Evolutionary conservation across 495 filamentous ascomycete genomes (phyloP).

Genomic region (Daldinia vernicosa): DNA sequence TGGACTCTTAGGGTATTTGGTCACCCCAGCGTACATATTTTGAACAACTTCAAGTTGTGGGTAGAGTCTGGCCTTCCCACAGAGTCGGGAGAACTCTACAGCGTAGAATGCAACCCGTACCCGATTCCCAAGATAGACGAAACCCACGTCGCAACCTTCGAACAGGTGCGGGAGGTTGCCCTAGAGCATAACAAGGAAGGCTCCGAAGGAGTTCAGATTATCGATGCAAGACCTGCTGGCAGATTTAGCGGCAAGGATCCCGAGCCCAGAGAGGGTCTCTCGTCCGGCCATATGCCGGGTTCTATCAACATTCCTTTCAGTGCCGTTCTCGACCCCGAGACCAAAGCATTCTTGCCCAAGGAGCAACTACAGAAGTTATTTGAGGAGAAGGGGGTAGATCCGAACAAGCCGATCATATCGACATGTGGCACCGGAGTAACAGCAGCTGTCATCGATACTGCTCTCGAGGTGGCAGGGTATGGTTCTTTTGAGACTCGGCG

Average conservation of each 20-base stretch:
- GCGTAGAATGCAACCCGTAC: slow-evolving; percentile 64
- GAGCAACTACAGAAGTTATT: slow-evolving; percentile 81
- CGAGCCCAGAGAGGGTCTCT: slow-evolving; percentile 86
- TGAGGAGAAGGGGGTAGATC: slow-evolving; percentile 76
- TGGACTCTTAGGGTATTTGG: slow-evolving; percentile 94
- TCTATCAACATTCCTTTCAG: slow-evolving; percentile 84
- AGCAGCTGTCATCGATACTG: slow-evolving; percentile 90
- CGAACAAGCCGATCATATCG: slow-evolving; percentile 83
- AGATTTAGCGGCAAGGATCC: slow-evolving; percentile 85
- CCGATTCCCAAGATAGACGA: slow-evolving; percentile 62
- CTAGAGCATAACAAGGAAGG: slow-evolving; percentile 81
- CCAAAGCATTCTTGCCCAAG: slow-evolving; percentile 78
- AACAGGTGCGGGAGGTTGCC: slow-evolving; percentile 80
- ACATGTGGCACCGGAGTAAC: slow-evolving; percentile 96
- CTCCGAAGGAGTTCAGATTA: slow-evolving; percentile 80
- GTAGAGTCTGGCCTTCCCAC: slow-evolving; percentile 80
- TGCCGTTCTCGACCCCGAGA: slow-evolving; percentile 80
- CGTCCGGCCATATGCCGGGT: slow-evolving; percentile 90
- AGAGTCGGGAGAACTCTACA: slow-evolving; percentile 77
- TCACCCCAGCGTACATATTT: slow-evolving; percentile 85
- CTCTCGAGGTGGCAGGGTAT: slow-evolving; percentile 79
- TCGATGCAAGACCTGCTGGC: slow-evolving; percentile 85
- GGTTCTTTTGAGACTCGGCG: slow-evolving; percentile 71
- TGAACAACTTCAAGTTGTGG: slow-evolving; percentile 96
- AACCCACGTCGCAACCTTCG: slow-evolving; percentile 66